These are phyloP conservation scores for Neostapfia colusana DNA, from an alignment of 176 grass and related monocot genomes.

Conservation along the genomic window DNA sequence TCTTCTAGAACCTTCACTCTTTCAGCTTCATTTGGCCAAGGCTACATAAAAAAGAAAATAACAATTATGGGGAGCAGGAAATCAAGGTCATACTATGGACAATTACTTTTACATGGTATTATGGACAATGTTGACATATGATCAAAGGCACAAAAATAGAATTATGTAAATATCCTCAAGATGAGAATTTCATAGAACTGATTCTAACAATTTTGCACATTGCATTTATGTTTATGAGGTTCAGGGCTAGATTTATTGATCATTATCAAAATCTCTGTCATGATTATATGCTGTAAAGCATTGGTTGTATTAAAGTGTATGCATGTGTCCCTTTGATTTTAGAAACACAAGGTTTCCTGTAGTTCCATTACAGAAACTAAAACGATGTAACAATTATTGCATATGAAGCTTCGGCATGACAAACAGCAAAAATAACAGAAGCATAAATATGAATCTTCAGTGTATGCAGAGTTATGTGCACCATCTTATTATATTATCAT, in stretches of 20 bases:
- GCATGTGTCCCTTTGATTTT: not conserved
- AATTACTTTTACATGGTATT: not conserved
- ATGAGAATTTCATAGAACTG: not conserved
- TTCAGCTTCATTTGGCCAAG: slow-evolving; percentile 60
- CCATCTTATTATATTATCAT: not conserved
- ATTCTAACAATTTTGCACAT: not conserved
- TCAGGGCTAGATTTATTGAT: not conserved
- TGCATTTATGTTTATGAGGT: slow-evolving; percentile 7
- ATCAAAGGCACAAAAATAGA: not conserved
- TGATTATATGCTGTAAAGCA: not conserved
- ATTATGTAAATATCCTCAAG: slow-evolving; percentile 2
- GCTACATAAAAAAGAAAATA: slow-evolving; percentile 32
- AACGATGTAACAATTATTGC: not conserved
- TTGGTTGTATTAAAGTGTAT: not conserved
- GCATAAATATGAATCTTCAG: not conserved
- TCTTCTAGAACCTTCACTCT: slow-evolving; percentile 59
- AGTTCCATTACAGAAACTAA: not conserved
- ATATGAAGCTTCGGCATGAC: not conserved
- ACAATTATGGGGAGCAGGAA: slow-evolving; percentile 5
- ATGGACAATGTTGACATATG: not conserved
- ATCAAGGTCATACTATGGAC: not conserved
- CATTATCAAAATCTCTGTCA: slow-evolving; percentile 9
- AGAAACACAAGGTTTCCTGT: not conserved
- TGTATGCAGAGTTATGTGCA: not conserved
- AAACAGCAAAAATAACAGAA: not conserved